Base-by-base conservation (phyloP, 1,284 basidiomycete species). In the Cryptococcus sp. region DNA sequence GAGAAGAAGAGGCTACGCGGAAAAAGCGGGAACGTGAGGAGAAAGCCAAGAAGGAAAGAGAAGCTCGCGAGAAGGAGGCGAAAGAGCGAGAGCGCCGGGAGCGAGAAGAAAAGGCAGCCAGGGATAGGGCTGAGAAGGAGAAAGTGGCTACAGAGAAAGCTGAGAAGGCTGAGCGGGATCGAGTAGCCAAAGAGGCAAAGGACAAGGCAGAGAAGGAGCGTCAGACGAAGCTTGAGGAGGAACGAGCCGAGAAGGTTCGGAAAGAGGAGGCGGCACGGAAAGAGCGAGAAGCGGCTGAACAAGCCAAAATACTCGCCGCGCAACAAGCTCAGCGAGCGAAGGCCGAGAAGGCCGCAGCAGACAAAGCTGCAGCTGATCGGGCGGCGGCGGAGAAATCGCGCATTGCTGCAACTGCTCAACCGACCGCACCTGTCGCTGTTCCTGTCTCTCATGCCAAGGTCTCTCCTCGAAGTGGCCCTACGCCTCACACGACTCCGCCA, bases 41-140 rank as follows among this genome's bases (percentile, higher is more conserved):
- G 54, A 62, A 65, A 53, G 67, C 63, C 11, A 65, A 58, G 50
- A 65, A 65, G 41, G 69, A 68, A 61, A 60, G 61, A 19, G 62
- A 64, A 40, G 62, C 62, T 8, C 64, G 74, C 51, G 80, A 79
- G 62, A 79, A 77, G 61, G 80, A 81, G 64, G 71, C 76, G 51
- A 78, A 78, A 57, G 78, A 77, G 54, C 76, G 77, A 50, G 74
- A 76, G 54, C 66, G 64, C 50, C 64, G 86, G 51, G 81, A 87
- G 64, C 84, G 85, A 47, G 88, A 90, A 66, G 88, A 91, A 67
- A 81, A 82, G 66, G 84, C 84, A 59, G 83, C 83, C 46, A 72
- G 72, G 57, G 67, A 73, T 25, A 67, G 76, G 64, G 73, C 71
- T 25, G 89, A 91, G 69, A 83, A 86, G 47, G 86, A 87, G 60